Evolutionary conservation across 345 rosid species (phyloP).

Genomic region (Lenwebbia sp.): DNA sequence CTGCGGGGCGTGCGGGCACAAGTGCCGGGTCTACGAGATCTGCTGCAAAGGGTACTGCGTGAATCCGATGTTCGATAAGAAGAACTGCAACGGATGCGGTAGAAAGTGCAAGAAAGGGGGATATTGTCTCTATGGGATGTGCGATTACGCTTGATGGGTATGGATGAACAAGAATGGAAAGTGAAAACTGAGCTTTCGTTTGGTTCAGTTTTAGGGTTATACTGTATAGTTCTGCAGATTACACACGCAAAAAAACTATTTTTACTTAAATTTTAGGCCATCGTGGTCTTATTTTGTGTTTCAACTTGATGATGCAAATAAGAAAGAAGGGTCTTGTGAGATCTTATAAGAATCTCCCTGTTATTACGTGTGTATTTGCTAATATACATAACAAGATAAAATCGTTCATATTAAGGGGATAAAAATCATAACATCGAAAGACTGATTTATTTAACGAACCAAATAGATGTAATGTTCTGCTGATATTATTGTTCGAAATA

Average conservation of each 20-base stretch:
- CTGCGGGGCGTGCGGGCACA: conserved; percentile 21
- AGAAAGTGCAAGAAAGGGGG: conserved; percentile 13
- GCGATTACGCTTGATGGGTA: background rate
- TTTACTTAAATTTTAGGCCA: no score
- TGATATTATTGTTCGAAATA: background rate
- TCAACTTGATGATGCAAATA: background rate
- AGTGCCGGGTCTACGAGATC: conserved; percentile 22
- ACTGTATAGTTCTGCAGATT: background rate
- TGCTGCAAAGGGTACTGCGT: conserved; percentile 2
- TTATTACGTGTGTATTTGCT: background rate
- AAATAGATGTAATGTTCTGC: background rate
- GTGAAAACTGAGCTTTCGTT: background rate
- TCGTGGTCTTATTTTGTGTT: background rate
- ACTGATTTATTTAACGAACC: background rate
- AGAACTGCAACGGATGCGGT: conserved; percentile 1
- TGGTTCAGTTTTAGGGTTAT: background rate
- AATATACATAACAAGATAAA: background rate
- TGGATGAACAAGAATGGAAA: background rate
- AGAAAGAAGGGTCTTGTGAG: background rate
- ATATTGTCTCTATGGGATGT: conserved; percentile 17
- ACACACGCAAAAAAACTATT: no score
- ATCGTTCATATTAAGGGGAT: background rate
- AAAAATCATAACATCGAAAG: background rate
- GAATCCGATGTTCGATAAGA: background rate
- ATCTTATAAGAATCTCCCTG: background rate